phyloP scores from a whole-genome alignment of 495 filamentous ascomycete species.

The Hypoxylon perforatum region DNA sequence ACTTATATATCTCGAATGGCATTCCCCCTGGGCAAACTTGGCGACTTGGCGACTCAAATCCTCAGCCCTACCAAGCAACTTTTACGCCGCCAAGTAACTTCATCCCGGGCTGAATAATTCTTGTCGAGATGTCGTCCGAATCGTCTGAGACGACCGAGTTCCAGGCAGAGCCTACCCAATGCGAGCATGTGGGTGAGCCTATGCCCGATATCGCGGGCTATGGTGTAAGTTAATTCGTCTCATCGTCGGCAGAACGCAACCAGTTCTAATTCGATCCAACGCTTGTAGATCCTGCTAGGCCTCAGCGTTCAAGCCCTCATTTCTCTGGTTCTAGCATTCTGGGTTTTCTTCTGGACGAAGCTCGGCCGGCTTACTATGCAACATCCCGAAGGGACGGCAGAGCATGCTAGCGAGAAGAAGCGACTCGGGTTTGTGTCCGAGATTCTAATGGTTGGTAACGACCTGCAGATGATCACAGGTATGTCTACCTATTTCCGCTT shows the following conservation, averaged over 20 bases:
- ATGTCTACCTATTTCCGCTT: not conserved
- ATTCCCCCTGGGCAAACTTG: constrained; percentile 24
- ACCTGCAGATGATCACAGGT: constrained; percentile 49
- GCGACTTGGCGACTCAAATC: constrained; percentile 15
- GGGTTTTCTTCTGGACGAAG: constrained; percentile 58
- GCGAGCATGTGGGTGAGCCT: constrained; percentile 51
- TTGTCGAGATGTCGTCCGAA: constrained; percentile 21
- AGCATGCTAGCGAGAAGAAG: constrained; percentile 45
- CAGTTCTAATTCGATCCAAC: constrained; percentile 13
- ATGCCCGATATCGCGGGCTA: constrained; percentile 51
- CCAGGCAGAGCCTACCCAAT: constrained; percentile 26
- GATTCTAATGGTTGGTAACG: constrained; percentile 52
- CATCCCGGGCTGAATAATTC: not conserved
- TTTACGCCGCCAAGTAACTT: constrained; percentile 3
- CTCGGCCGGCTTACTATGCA: constrained; percentile 49
- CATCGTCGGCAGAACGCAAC: not conserved
- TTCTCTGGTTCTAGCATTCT: constrained; percentile 45
- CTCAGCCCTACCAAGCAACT: constrained; percentile 18
- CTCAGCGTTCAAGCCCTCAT: constrained; percentile 49
- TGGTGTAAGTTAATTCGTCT: constrained; percentile 43
- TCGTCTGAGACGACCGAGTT: constrained; percentile 20
- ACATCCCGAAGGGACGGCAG: constrained; percentile 43
- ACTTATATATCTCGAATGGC: constrained; percentile 19
- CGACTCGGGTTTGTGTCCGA: constrained; percentile 49
- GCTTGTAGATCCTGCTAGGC: constrained; percentile 46